Evolutionary conservation across 2,329 filamentous ascomycete species (phyloP), one percentile per base, ranked within the genome.

Genomic region (Colletotrichum aenigma): DNA sequence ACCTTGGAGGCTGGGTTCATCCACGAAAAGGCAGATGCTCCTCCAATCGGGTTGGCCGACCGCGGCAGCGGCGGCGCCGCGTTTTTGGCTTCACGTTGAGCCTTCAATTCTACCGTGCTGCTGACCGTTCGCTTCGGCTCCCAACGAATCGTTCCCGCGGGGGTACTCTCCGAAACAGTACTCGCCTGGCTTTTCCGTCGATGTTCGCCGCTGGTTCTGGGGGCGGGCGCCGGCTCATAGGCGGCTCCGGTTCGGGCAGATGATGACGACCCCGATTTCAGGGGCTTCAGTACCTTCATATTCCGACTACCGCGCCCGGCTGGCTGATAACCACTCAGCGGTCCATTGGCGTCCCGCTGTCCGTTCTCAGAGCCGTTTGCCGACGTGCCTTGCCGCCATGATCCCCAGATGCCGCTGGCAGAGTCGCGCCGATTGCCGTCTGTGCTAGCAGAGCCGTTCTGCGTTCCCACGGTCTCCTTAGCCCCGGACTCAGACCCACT

Each of bases 1-100:
- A 88, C 84, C 79, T 88, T 88, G 66, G 81, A 82, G 21, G 84
- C 78, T 55, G 89, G 85, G 64, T 94, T 96, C 88, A 98, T 93
- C 96, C 96, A 98, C 15, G 94, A 93, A 86, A 98, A 98, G 4
- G 96, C 96, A 74, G 95, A 97, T 16, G 94, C 96, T n/a, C 95
- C 95, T 10, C 96, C 96, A 21, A 98, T 91, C 0, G 97, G 96
- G 81, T 98, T 98, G 36, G 92, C 88, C 8, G 92, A 89, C 72
- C 92, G 90, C 18, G 91, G 86, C n/a, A 87, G 81, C 21, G 85
- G 80, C 56, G 86, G 82, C 36, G 81, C 81, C 48, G 83, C 81
- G 69, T 84, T 86, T 70, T 86, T 85, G 52, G 79, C 78, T 80
- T 78, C 64, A 78, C 77, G 28, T 24, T 61, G 66, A 76, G 64